Percentiles rank a stretch among this genome's conserved stretches.
Evolutionary conservation across 2,329 filamentous ascomycete genomes (phyloP).

Genomic region (Zasmidium cellare): DNA sequence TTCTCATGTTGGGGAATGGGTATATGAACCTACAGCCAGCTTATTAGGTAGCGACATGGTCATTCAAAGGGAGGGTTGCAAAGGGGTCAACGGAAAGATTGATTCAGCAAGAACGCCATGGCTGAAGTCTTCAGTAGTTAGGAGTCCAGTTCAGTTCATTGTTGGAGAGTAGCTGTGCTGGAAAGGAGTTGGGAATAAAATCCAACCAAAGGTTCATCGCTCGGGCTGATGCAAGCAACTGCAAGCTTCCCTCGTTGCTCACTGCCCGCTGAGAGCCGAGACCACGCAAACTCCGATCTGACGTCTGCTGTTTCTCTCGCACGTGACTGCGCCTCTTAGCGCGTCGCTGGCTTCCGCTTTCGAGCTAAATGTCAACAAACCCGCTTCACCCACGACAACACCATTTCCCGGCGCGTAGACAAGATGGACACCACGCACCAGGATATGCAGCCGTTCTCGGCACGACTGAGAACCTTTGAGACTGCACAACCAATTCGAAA

Average conservation of each 20-base stretch:
- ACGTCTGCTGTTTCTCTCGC: too few relatives aligned
- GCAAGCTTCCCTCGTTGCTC: too few relatives aligned
- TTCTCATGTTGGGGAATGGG: background rate
- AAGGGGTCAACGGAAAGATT: conserved; percentile 10
- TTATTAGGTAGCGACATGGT: conserved; percentile 27
- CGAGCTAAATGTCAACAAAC: background rate
- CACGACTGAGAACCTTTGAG: conserved; percentile 79
- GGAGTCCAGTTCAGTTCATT: background rate
- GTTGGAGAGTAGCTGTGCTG: background rate
- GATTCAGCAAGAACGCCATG: conserved; percentile 8
- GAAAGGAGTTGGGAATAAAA: background rate
- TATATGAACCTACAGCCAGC: conserved; percentile 28
- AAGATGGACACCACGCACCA: conserved; percentile 40
- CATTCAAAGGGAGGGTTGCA: conserved; percentile 3
- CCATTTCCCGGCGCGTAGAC: background rate
- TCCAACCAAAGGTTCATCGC: too few relatives aligned
- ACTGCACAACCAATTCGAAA: conserved; percentile 62
- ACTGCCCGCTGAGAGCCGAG: background rate
- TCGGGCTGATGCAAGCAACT: too few relatives aligned
- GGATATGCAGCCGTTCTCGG: conserved; percentile 65
- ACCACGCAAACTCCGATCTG: too few relatives aligned
- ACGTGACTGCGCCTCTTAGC: background rate
- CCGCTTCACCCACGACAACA: background rate
- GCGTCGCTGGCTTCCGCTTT: background rate
- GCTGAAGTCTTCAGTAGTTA: background rate